phyloP scores from a whole-genome alignment of 176 grass and related monocot genomes.

The Carex cristatella region DNA sequence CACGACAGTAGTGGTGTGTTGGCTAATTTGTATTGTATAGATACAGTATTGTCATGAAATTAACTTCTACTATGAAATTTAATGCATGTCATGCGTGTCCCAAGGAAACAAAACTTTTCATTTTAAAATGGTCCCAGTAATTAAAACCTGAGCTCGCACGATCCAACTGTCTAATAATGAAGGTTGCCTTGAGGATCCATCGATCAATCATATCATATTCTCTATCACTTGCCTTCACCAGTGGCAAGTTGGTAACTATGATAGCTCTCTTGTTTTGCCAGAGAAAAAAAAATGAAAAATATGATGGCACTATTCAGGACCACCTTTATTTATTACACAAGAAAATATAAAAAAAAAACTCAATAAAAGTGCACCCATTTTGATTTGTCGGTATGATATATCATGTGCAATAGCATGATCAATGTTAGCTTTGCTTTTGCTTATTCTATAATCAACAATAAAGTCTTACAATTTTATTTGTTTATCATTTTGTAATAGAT shows the following conservation, averaged over 20 bases:
- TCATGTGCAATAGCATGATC: not conserved
- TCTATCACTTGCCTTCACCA: not conserved
- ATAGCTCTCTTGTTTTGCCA: not conserved
- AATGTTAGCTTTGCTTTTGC: not conserved
- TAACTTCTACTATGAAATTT: not conserved
- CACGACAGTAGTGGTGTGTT: not conserved
- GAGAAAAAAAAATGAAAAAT: not conserved
- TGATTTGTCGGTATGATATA: slow-evolving; percentile 4
- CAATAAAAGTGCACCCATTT: not conserved
- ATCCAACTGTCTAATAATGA: slow-evolving; percentile 11
- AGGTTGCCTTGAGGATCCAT: not conserved
- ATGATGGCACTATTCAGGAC: not conserved
- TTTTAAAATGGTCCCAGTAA: not conserved
- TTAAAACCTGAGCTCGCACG: slow-evolving; percentile 1
- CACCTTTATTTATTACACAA: slow-evolving; percentile 1
- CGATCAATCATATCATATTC: not conserved
- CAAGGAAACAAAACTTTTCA: not conserved
- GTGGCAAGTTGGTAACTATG: not conserved
- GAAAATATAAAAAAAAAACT: not conserved
- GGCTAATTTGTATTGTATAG: not conserved
- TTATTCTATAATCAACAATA: not conserved
- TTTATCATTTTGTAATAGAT: slow-evolving; percentile 29
- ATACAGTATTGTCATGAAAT: not conserved
- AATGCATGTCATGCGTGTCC: slow-evolving; percentile 11
- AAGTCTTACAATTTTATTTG: slow-evolving; percentile 6